Evolutionary conservation across 116 monocot species (phyloP).

Genomic region (Phalaenopsis hybrid): DNA sequence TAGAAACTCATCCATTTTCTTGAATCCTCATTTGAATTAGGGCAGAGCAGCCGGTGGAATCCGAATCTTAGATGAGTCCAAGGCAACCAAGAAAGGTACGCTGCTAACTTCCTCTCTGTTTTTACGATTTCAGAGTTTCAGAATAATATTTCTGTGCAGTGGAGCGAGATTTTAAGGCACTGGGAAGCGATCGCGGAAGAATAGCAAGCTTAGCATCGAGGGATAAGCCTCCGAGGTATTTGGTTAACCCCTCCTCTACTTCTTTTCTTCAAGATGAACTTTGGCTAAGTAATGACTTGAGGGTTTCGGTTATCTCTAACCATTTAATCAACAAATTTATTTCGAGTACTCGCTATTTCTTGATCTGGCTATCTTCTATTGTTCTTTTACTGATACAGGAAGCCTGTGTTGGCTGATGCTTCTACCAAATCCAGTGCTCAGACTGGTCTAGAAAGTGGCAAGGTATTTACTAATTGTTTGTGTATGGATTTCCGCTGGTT

Average conservation of each 20-base stretch:
- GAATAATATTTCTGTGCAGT: not conserved
- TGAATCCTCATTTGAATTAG: constrained; percentile 5
- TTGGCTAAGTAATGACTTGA: not conserved
- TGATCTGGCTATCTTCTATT: not conserved
- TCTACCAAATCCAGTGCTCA: not conserved
- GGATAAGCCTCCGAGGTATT: constrained; percentile 7
- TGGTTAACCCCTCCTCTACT: not conserved
- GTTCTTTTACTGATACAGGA: constrained; percentile 10
- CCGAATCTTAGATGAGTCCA: constrained; percentile 14
- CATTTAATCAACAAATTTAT: not conserved
- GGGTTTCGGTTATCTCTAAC: not conserved
- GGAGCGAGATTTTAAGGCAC: constrained; percentile 9
- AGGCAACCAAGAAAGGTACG: constrained; percentile 13
- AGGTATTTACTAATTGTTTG: constrained; percentile 10
- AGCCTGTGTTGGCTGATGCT: constrained; percentile 8
- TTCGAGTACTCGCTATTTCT: not conserved
- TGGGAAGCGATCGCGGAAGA: not conserved
- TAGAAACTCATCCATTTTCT: not conserved
- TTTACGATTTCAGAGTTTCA: not conserved
- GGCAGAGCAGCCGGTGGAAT: constrained; percentile 6
- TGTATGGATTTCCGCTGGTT: not conserved
- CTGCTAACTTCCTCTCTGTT: not conserved
- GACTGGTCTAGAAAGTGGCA: not conserved
- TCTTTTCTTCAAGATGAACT: not conserved
- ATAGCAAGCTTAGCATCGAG: not conserved